phyloP scores from a whole-genome alignment of 2,329 filamentous ascomycete genomes.

The Rosellinia necatrix region DNA sequence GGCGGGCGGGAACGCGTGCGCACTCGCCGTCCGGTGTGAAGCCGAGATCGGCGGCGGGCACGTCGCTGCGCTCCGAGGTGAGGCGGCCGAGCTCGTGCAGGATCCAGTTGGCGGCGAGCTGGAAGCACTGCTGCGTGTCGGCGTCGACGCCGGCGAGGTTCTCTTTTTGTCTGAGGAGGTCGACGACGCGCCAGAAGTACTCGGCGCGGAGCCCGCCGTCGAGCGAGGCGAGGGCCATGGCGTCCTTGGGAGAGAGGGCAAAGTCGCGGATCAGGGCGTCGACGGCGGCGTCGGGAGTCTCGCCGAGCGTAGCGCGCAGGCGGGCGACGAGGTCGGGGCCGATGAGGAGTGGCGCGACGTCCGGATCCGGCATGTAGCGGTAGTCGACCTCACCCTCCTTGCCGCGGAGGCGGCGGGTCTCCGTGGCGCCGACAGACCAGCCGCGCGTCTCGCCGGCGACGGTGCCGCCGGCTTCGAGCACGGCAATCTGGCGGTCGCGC shows the following conservation, averaged over 20 bases:
- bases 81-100: conserved; percentile 76
- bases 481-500: conserved; percentile 81
- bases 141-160: conserved; percentile 24
- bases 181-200: conserved; percentile 75
- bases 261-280: conserved; percentile 65
- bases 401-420: conserved; percentile 80
- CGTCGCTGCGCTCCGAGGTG: conserved; percentile 52
- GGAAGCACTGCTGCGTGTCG: conserved; percentile 44
- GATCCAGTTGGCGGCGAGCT: conserved; percentile 67
- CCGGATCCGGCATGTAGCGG: conserved; percentile 96
- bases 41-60: conserved; percentile 40
- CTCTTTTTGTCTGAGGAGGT: conserved; percentile 47
- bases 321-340: conserved; percentile 69
- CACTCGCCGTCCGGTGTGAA: conserved; percentile 54
- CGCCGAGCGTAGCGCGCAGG: conserved; percentile 67
- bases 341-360: conserved; percentile 80
- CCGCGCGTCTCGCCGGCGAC: conserved; percentile 89
- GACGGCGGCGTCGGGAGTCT: conserved; percentile 73
- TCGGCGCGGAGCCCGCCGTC: conserved; percentile 80
- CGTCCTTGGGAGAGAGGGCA: conserved; percentile 78
- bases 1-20: conserved; percentile 48
- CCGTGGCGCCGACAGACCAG: conserved; percentile 83
- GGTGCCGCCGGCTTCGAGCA: conserved; percentile 74
- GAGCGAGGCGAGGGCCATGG: conserved; percentile 75
- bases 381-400: conserved; percentile 99